A percentile compares a stretch with the other conserved stretches of the same genome.
These are phyloP conservation scores for Alisma plantagoaquatica DNA, from an alignment of 106 monocot genomes.

Conservation along the genomic window DNA sequence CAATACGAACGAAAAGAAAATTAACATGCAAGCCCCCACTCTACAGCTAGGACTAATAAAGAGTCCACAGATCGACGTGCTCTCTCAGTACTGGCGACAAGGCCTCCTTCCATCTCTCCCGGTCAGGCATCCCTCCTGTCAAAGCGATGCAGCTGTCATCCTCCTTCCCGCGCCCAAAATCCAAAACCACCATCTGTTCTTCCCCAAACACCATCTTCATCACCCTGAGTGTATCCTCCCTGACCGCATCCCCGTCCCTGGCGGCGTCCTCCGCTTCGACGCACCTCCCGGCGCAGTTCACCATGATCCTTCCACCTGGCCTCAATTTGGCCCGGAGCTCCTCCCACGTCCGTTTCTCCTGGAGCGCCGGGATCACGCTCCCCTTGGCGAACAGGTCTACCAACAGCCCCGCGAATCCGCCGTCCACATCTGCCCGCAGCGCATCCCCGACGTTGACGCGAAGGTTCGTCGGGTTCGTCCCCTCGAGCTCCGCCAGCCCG, in stretches of 20 bases:
- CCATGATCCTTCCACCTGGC: slow-evolving; percentile 62
- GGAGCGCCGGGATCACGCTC: slow-evolving; percentile 61
- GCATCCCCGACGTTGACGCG: slow-evolving; percentile 53
- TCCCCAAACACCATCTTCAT: slow-evolving; percentile 37
- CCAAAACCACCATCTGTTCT: slow-evolving; percentile 41
- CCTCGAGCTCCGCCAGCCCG: slow-evolving; percentile 56
- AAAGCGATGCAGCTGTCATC: slow-evolving; percentile 60
- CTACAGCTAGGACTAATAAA: too few relatives aligned
- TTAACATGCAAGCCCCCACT: too few relatives aligned
- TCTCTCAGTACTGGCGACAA: slow-evolving; percentile 33
- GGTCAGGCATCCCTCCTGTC: slow-evolving; percentile 37
- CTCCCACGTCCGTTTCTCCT: slow-evolving; percentile 48
- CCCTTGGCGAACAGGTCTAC: slow-evolving; percentile 69
- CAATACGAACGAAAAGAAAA: too few relatives aligned
- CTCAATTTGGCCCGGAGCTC: slow-evolving; percentile 31
- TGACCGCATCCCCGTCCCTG: slow-evolving; percentile 48
- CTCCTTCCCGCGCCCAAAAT: slow-evolving; percentile 21
- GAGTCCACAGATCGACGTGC: slow-evolving; percentile 59
- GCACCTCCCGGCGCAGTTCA: slow-evolving; percentile 78
- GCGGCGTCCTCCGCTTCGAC: slow-evolving; percentile 65
- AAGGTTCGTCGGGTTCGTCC: slow-evolving; percentile 19
- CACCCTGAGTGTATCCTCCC: slow-evolving; percentile 48
- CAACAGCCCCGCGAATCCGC: slow-evolving; percentile 47
- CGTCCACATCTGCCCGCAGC: slow-evolving; percentile 24
- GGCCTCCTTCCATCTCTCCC: slow-evolving; percentile 38